A percentile compares a stretch with the other conserved stretches of the same genome.
phyloP scores from a whole-genome alignment of 108 stramenopile species.

The Parmales sp. region DNA sequence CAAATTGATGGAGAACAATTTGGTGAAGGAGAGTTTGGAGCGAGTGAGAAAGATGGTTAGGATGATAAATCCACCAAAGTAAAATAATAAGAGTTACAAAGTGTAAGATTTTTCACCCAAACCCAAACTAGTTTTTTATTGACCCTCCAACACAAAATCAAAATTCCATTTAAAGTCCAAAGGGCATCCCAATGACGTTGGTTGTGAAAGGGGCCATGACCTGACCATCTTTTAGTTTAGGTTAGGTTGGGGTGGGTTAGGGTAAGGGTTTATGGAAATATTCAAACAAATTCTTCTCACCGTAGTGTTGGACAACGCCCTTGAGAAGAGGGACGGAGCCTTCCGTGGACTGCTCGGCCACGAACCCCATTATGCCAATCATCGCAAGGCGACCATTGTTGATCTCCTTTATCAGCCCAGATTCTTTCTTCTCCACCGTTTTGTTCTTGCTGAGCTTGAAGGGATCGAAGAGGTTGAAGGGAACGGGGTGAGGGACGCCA shows the following conservation, averaged over 20 bases:
- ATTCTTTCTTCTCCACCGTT: constrained; percentile 6
- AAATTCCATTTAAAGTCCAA: constrained; percentile 7
- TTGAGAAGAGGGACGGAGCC: constrained; percentile 56
- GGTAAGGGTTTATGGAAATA: background rate
- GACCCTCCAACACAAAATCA: too few species aligned
- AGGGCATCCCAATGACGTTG: constrained; percentile 26
- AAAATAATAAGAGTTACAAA: too few species aligned
- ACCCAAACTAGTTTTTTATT: too few species aligned
- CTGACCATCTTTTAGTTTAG: background rate
- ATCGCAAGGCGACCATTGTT: constrained; percentile 48
- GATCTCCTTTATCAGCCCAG: constrained; percentile 29
- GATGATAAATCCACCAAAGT: too few species aligned
- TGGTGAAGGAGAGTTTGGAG: too few species aligned
- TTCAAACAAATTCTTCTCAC: background rate
- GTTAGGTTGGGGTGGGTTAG: background rate
- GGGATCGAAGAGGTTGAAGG: constrained; percentile 20
- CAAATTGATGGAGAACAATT: too few species aligned
- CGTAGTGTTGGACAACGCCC: constrained; percentile 55
- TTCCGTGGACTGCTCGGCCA: constrained; percentile 15
- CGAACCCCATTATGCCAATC: constrained; percentile 37
- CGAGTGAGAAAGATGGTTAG: too few species aligned
- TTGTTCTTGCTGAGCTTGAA: constrained; percentile 13
- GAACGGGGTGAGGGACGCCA: constrained; percentile 21
- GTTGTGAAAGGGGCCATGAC: constrained; percentile 23
- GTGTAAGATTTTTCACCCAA: too few species aligned